These are phyloP conservation scores for Cutaneotrichosporon daszewskae DNA, from an alignment of 1,284 basidiomycete species.

Conservation along the genomic window DNA sequence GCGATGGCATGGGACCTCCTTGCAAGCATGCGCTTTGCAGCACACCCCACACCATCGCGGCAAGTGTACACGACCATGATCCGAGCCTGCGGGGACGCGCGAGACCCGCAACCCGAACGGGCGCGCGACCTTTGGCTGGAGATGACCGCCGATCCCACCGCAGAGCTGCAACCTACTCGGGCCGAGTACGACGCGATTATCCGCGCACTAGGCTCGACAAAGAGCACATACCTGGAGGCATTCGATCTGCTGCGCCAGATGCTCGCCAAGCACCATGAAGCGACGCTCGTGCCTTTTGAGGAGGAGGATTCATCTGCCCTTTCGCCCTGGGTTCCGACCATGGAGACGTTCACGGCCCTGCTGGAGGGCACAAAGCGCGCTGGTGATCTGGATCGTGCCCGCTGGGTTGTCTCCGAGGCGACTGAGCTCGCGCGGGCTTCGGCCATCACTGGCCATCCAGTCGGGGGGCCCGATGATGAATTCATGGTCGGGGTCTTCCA, in stretches of 20 bases:
- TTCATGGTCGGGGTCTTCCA: constrained; percentile 80
- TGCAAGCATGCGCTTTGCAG: constrained; percentile 89
- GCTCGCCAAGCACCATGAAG: constrained; percentile 61
- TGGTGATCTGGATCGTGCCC: constrained; percentile 71
- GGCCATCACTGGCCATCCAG: background rate
- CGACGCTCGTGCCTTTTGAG: constrained; percentile 29
- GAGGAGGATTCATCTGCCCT: constrained; percentile 46
- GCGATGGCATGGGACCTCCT: constrained; percentile 90
- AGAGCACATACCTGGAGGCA: constrained; percentile 62
- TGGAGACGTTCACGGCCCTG: constrained; percentile 70
- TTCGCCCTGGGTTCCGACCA: constrained; percentile 58
- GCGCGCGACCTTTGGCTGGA: constrained; percentile 91
- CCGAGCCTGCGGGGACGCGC: constrained; percentile 63
- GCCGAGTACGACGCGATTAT: constrained; percentile 78
- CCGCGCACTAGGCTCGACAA: constrained; percentile 56
- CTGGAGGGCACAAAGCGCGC: constrained; percentile 82
- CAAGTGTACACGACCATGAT: constrained; percentile 82
- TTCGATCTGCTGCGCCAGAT: constrained; percentile 74
- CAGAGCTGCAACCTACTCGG: constrained; percentile 58
- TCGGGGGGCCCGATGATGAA: constrained; percentile 58
- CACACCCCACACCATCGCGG: constrained; percentile 73
- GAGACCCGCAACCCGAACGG: constrained; percentile 71
- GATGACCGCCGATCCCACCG: constrained; percentile 64
- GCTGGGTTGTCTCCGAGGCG: constrained; percentile 90
- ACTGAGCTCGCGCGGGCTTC: constrained; percentile 46